Conservation (phyloP, 768 basidiomycete genomes). For the Tubosaeta sp. region DNA sequence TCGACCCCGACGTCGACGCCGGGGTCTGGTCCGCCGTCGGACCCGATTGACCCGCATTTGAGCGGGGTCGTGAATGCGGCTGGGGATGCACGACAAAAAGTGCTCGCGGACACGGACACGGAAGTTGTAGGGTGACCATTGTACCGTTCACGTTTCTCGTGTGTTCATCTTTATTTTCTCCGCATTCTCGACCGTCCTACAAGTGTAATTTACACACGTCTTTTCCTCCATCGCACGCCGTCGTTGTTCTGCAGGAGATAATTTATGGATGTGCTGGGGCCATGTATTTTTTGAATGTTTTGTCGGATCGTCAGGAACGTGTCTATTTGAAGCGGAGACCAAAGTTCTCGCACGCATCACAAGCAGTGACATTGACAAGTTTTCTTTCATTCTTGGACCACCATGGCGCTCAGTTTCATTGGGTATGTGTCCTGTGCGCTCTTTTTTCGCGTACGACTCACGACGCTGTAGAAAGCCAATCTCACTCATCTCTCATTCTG, state of each 20-base stretch:
- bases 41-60: slow-evolving; percentile 31
- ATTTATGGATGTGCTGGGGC: neutral
- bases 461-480: slow-evolving; percentile 65
- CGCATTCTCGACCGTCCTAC: slow-evolving; percentile 2
- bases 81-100: slow-evolving; percentile 25
- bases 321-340: slow-evolving; percentile 27
- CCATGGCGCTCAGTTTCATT: slow-evolving; percentile 74
- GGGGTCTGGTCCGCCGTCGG: slow-evolving; percentile 30
- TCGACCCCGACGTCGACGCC: slow-evolving; percentile 34
- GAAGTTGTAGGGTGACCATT: slow-evolving; percentile 20
- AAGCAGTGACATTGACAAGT: slow-evolving; percentile 10
- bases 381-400: slow-evolving; percentile 18
- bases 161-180: neutral
- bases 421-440: slow-evolving; percentile 44
- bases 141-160: too few species aligned
- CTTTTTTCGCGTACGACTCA: neutral
- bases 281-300: neutral
- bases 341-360: slow-evolving; percentile 12
- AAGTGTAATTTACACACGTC: slow-evolving; percentile 14
- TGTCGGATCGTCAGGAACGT: neutral
- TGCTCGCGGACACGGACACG: slow-evolving; percentile 21
- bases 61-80: slow-evolving; percentile 22
- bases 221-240: neutral
- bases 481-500: slow-evolving; percentile 85
- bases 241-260: neutral